Evolutionary conservation across 2,329 filamentous ascomycete genomes (phyloP).

Genomic region (Talaromyces albobiverticillius): DNA sequence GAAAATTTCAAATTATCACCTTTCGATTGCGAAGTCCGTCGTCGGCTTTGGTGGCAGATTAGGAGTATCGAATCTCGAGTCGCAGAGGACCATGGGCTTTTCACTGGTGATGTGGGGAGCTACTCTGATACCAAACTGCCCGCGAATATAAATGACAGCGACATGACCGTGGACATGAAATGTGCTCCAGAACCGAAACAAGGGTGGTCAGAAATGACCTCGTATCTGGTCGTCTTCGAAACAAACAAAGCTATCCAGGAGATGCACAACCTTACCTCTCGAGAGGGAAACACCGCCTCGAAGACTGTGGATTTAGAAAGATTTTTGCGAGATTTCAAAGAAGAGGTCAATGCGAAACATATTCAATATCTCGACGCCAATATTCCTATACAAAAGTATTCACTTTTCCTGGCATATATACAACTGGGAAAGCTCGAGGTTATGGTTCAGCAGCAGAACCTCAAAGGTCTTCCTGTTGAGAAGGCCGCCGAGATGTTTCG

Average conservation of each 20-base stretch:
- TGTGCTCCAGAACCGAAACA: constrained; percentile 46
- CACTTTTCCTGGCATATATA: constrained; percentile 22
- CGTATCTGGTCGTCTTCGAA: constrained; percentile 53
- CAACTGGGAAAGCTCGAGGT: constrained; percentile 36
- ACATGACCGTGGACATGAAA: constrained; percentile 51
- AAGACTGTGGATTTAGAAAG: constrained; percentile 40
- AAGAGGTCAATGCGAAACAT: constrained; percentile 49
- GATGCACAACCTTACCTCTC: constrained; percentile 42
- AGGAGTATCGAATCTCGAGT: constrained; percentile 52
- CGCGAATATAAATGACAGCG: constrained; percentile 54
- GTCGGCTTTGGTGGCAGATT: constrained; percentile 55
- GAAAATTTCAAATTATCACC: constrained; percentile 46
- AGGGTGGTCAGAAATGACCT: constrained; percentile 58
- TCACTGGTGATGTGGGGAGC: constrained; percentile 47
- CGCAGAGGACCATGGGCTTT: constrained; percentile 56
- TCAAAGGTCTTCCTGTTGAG: constrained; percentile 10
- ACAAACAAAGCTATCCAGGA: constrained; percentile 48
- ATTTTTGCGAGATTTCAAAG: constrained; percentile 42
- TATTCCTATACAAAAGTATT: constrained; percentile 41
- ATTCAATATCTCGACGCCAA: constrained; percentile 52
- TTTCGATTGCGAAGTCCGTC: constrained; percentile 52
- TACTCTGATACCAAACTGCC: constrained; percentile 54
- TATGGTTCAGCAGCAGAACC: constrained; percentile 28
- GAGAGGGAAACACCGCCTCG: constrained; percentile 16
- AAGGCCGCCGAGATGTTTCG: constrained; percentile 16